Evolutionary conservation across 2,329 filamentous ascomycete genomes (phyloP), one percentile per base, ranked within the genome.

Genomic region (Aspergillus sergii): DNA sequence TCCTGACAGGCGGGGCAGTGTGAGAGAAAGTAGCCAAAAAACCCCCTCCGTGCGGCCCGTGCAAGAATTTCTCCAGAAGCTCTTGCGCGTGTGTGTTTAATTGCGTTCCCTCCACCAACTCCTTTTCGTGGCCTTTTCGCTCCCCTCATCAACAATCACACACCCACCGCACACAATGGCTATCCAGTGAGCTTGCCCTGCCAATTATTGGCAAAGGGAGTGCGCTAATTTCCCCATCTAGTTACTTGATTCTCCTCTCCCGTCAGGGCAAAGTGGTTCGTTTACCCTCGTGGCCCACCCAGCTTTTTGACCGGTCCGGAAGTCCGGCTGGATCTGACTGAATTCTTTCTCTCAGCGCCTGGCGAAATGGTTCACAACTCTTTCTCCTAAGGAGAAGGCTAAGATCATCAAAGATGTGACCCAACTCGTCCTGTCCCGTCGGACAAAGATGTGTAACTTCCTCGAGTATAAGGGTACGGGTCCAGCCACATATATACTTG

Each of bases 401-500:
- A 99, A 99, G 86, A 98, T 99, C 78, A 94, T 99, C 86, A 99
- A 99, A 82, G 95, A 99, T 85, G 95, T 99, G 74, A 93, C 95
- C 65, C 95, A 98, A 82, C 91, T 98, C 57, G 95, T 99, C 71
- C 89, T 99, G 70, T 95, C 95, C 67, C 89, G 95, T 71, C 89
- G 95, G 75, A 98, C 95, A 64, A 93, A 95, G 79, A 99, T 99
- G 95, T 99, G 95, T 88, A 99, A 99, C 82, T 99, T 99, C 81
- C 88, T 99, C 65, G 95, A 99, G 79, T 99, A 99, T 82, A 99
- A 99, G 89, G 94, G 94, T 96, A 71, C 51, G 70, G 58, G 7
- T 41, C 19, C 39, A 53, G 54, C 26, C 34, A 56, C 62, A 55
- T 58, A 48, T n/a, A 23, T 16, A 48, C 43, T 34, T 26, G n/a